Percentiles rank a stretch among this genome's conserved stretches.
These are phyloP conservation scores for Aschersonia sp. DNA, from an alignment of 2,329 filamentous ascomycete species.

Conservation along the genomic window DNA sequence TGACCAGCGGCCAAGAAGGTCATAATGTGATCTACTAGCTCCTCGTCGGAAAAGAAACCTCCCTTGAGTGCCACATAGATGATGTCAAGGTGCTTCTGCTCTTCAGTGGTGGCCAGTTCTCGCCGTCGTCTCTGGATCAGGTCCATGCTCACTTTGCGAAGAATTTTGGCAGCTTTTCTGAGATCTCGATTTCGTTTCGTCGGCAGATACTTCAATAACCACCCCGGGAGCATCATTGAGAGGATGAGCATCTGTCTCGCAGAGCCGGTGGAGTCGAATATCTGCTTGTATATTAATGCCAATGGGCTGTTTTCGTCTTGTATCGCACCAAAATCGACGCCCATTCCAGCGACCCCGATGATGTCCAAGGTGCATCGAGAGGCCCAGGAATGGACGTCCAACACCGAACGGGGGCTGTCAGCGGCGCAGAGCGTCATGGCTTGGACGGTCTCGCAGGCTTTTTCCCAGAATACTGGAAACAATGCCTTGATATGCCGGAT, in stretches of 20 bases:
- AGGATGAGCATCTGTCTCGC: constrained; percentile 5
- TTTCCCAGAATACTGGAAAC: constrained; percentile 17
- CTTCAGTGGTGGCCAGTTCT: constrained; percentile 7
- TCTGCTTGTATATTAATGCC: constrained; percentile 17
- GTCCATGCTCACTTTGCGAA: constrained; percentile 12
- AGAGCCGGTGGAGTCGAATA: constrained; percentile 3
- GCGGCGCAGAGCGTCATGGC: constrained; percentile 3
- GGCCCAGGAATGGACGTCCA: constrained; percentile 9
- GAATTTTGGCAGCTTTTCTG: constrained; percentile 11
- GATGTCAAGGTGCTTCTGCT: constrained; percentile 19
- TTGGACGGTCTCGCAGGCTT: constrained; percentile 12
- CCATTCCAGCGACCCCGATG: constrained; percentile 18
- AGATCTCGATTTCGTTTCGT: constrained; percentile 2
- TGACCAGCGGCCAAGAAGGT: constrained; percentile 27
- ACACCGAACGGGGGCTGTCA: constrained; percentile 4
- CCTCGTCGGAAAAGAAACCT: constrained; percentile 19
- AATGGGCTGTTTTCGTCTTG: constrained; percentile 18
- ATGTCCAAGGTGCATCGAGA: constrained; percentile 19
- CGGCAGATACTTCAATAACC: constrained; percentile 5
- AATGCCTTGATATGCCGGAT: constrained; percentile 17
- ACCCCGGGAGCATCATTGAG: constrained; percentile 5
- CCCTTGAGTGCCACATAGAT: constrained; percentile 19
- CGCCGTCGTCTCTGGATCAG: constrained; percentile 2
- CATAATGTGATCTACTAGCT: constrained; percentile 25
- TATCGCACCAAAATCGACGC: constrained; percentile 18